Evolutionary conservation across 2,329 filamentous ascomycete genomes (phyloP).

Genomic region (Berkeleyomyces basicola): DNA sequence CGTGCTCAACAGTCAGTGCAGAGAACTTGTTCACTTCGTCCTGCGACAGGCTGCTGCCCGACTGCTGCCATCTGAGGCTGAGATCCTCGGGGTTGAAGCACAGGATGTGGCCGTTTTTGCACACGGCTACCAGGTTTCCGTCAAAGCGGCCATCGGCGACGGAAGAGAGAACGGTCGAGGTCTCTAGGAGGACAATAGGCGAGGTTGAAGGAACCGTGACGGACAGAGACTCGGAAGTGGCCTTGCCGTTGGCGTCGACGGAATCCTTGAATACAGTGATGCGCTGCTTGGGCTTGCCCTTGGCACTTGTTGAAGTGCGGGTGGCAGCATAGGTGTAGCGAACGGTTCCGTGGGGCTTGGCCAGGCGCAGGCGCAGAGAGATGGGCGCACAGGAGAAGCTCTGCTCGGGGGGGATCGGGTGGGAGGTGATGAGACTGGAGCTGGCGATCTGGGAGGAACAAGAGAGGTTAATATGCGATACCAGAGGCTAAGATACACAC

Average conservation of each 20-base stretch:
- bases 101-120: conserved; percentile 42
- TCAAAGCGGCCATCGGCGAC: conserved; percentile 5
- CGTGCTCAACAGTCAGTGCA: conserved; percentile 32
- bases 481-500: background rate
- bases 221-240: conserved; percentile 32
- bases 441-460: conserved; percentile 34
- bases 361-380: conserved; percentile 37
- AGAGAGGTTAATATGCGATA: conserved; percentile 14
- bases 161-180: conserved; percentile 9
- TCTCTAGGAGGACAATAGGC: conserved; percentile 18
- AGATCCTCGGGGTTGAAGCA: conserved; percentile 42
- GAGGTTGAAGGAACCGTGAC: conserved; percentile 26
- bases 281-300: conserved; percentile 23
- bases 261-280: conserved; percentile 44
- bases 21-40: conserved; percentile 22
- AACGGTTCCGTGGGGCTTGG: conserved; percentile 30
- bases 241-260: conserved; percentile 33
- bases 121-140: conserved; percentile 34
- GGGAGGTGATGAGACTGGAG: conserved; percentile 46
- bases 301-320: conserved; percentile 23
- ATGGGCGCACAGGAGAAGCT: conserved; percentile 45
- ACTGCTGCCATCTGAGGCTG: conserved; percentile 30
- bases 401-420: conserved; percentile 48
- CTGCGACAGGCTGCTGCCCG: conserved; percentile 26
- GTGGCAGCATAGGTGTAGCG: conserved; percentile 48